phyloP scores from a whole-genome alignment of 768 basidiomycete genomes.

The Leucocoprinus sp. region DNA sequence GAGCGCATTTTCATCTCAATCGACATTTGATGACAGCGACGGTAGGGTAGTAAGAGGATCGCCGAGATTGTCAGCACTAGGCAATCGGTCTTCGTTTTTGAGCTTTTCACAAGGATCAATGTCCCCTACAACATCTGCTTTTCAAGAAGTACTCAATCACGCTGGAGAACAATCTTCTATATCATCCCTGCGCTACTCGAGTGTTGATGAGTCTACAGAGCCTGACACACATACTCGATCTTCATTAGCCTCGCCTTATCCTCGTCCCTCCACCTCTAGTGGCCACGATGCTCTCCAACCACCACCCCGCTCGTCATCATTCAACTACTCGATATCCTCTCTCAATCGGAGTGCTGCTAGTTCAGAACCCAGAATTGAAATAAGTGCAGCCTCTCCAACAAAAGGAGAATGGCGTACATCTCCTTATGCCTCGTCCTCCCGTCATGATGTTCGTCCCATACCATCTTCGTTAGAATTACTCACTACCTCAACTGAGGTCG shows the following conservation, averaged over 20 bases:
- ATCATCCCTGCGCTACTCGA: conserved; percentile 19
- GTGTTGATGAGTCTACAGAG: background rate
- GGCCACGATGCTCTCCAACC: conserved; percentile 32
- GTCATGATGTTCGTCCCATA: conserved; percentile 17
- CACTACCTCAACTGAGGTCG: conserved; percentile 29
- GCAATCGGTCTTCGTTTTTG: conserved; percentile 50
- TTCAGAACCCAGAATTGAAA: conserved; percentile 24
- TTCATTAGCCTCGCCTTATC: conserved; percentile 46
- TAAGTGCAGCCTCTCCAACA: conserved; percentile 35
- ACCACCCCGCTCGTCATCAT: conserved; percentile 17
- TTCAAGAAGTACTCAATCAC: conserved; percentile 49
- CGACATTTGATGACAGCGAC: conserved; percentile 25
- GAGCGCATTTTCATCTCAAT: conserved; percentile 21
- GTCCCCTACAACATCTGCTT: conserved; percentile 70
- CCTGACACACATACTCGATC: conserved; percentile 18
- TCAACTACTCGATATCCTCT: conserved; percentile 16
- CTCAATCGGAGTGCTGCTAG: conserved; percentile 12
- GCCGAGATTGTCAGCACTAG: conserved; percentile 40
- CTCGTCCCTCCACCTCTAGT: conserved; percentile 57
- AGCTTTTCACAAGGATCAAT: conserved; percentile 59
- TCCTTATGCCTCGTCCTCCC: conserved; percentile 29
- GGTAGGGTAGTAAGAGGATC: conserved; percentile 36
- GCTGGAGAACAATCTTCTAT: conserved; percentile 13
- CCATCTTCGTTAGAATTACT: conserved; percentile 40
- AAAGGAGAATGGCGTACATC: conserved; percentile 12